phyloP scores from a whole-genome alignment of 1,139 yeast genomes.

The Geotrichum candidum region DNA sequence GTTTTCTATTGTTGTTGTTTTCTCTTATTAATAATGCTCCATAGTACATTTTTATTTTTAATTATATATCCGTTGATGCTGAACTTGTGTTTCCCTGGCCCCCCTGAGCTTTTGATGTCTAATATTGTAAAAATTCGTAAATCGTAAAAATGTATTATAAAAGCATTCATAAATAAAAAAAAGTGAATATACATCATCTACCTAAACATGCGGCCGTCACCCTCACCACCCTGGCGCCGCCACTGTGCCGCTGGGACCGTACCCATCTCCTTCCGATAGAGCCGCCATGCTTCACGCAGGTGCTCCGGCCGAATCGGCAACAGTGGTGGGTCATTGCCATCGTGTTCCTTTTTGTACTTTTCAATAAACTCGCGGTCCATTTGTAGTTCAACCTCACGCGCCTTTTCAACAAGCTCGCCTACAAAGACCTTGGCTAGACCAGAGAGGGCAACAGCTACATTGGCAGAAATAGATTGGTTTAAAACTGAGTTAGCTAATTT shows the following conservation, averaged over 20 bases:
- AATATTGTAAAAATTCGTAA: neutral
- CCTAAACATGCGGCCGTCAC: slow-evolving; percentile 62
- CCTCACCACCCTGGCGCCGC: slow-evolving; percentile 67
- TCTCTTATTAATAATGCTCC: neutral
- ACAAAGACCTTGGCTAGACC: slow-evolving; percentile 85
- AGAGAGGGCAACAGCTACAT: slow-evolving; percentile 74
- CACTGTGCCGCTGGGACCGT: slow-evolving; percentile 59
- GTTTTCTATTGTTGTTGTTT: neutral
- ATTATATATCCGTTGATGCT: too few species aligned
- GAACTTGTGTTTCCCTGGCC: too few species aligned
- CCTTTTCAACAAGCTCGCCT: slow-evolving; percentile 81
- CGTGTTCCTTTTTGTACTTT: slow-evolving; percentile 25
- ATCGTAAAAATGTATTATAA: neutral
- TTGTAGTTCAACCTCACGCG: slow-evolving; percentile 50
- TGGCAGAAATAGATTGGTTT: slow-evolving; percentile 78
- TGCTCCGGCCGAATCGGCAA: slow-evolving; percentile 55
- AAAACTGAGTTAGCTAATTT: slow-evolving; percentile 73
- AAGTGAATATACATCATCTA: slow-evolving; percentile 24
- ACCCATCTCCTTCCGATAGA: slow-evolving; percentile 60
- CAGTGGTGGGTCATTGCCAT: slow-evolving; percentile 30
- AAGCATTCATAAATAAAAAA: neutral
- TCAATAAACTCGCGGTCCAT: slow-evolving; percentile 23
- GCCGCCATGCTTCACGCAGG: slow-evolving; percentile 81
- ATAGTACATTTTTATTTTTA: too few species aligned
- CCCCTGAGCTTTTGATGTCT: too few species aligned